Base-by-base conservation (phyloP, 164 flowering plant genomes). In the Liriodendron chinense region DNA sequence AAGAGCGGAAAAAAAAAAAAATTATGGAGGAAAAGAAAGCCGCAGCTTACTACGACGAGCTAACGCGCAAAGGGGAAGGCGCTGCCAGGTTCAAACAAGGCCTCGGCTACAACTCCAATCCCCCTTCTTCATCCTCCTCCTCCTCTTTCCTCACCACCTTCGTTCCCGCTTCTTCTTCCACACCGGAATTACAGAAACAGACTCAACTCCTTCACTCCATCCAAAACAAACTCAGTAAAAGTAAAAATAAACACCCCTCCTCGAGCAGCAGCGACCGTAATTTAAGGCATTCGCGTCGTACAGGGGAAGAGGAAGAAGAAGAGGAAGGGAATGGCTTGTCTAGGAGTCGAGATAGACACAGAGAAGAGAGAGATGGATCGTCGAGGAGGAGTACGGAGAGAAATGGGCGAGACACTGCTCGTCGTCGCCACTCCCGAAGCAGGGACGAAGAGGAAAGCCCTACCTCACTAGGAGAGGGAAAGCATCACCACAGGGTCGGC, bases 71-170 rank as follows among this genome's bases (percentile, higher is more conserved):
- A 77, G 99, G 99, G 64, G 89, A 81, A 78, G 97, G 92, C 50
- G 98, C 99, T 61, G 98, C 99, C 22, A 77, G 88, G 23, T 96
- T 91, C 86, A 96, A 96, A 74, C 98, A 91, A 79, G 99, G 99
- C 43, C 90, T 96, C 25, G 98, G 99, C 21, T 96, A 91, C 84
- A 79, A 90, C 61, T 71, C 86, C 6, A 47, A 80, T 57, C 4
- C 79, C 23, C 56, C 70, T 72, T 34, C 25, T 16, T 57, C 73
- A 71, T 25, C 68, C 5, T 82, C 88, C 14, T 78, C 93, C 1
- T 83, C 91, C 9, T 86, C 97, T 6, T 87, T 89, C 70, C 90
- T 93, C 72, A 86, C 89, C 72, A 78, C 24, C 70, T 95, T 95
- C 86, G 99, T 95, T 68, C 85, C 71, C 69, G 98, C 97, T 13